Percentiles rank a stretch among this genome's conserved stretches.
Evolutionary conservation across 2,329 filamentous ascomycete genomes (phyloP).

Genomic region (Diaporthe eres): DNA sequence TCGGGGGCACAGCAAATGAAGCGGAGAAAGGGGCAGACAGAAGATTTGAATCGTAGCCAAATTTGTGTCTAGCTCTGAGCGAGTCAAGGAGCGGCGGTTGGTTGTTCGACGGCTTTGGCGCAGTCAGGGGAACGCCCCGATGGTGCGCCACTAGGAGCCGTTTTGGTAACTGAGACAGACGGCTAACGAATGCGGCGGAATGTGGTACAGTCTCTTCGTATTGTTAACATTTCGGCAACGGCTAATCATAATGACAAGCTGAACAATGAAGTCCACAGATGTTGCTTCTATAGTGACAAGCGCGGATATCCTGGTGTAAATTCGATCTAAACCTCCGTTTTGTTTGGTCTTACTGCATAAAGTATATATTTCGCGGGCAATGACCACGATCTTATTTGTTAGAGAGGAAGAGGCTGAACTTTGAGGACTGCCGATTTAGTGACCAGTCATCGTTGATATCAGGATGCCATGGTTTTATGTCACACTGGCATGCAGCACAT

Average conservation of each 20-base stretch:
- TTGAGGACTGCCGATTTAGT: too few species aligned
- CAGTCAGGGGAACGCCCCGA: background rate
- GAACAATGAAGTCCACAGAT: background rate
- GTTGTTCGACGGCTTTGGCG: background rate
- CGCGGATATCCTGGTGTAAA: background rate
- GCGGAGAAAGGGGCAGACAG: background rate
- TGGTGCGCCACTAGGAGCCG: background rate
- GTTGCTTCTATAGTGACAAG: background rate
- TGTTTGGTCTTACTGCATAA: background rate
- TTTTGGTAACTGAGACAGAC: background rate
- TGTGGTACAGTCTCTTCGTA: background rate
- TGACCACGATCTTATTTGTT: too few species aligned
- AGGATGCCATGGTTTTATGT: too few species aligned
- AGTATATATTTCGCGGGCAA: too few species aligned
- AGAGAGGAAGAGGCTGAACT: too few species aligned
- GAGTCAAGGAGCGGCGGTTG: slow-evolving; percentile 2
- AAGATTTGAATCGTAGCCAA: background rate
- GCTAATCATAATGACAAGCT: background rate
- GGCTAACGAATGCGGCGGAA: background rate
- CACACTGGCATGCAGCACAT: too few species aligned
- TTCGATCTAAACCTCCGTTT: background rate
- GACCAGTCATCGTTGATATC: too few species aligned
- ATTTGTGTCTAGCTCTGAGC: background rate
- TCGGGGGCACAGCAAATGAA: background rate
- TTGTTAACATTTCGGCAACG: background rate